Percentiles rank a stretch among this genome's conserved stretches.
phyloP scores from a whole-genome alignment of 1,284 basidiomycete genomes.

The Inonotus hispidus region DNA sequence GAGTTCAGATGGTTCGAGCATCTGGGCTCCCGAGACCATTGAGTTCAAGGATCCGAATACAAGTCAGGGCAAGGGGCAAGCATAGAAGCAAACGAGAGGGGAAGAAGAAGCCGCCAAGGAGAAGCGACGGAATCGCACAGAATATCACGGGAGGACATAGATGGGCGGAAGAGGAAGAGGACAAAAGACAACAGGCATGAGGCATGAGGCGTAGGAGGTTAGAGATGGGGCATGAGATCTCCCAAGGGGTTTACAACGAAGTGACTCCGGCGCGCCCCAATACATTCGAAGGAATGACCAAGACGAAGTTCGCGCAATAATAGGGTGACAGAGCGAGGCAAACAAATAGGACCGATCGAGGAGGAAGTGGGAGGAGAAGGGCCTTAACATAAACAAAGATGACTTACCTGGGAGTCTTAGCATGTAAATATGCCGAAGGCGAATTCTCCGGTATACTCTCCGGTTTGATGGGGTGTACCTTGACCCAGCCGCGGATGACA shows the following conservation, averaged over 20 bases:
- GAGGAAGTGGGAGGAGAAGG: neutral
- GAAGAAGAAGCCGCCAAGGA: too few relatives aligned
- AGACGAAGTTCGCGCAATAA: too few relatives aligned
- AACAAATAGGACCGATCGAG: neutral
- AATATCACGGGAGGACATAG: neutral
- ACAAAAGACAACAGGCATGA: too few relatives aligned
- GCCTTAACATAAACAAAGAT: neutral
- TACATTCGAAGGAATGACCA: too few relatives aligned
- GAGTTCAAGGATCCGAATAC: neutral
- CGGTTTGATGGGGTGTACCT: constrained; percentile 76
- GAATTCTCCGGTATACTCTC: constrained; percentile 72
- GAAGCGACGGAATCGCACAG: neutral
- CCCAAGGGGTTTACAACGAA: too few relatives aligned
- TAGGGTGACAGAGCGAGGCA: neutral
- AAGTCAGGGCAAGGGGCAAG: neutral
- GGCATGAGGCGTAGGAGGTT: too few relatives aligned
- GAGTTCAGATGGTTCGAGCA: neutral
- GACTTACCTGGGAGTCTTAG: constrained; percentile 60
- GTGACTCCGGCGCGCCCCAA: too few relatives aligned
- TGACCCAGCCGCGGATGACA: constrained; percentile 80
- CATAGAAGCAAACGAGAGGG: neutral
- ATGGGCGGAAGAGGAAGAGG: too few relatives aligned
- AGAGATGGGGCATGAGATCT: too few relatives aligned
- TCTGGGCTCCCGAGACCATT: neutral
- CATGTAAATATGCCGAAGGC: constrained; percentile 59